Percentiles rank a stretch among this genome's conserved stretches.
Evolutionary conservation across 371 early-diverging fungal species (phyloP).

Genomic region (Mucor circinelloides): DNA sequence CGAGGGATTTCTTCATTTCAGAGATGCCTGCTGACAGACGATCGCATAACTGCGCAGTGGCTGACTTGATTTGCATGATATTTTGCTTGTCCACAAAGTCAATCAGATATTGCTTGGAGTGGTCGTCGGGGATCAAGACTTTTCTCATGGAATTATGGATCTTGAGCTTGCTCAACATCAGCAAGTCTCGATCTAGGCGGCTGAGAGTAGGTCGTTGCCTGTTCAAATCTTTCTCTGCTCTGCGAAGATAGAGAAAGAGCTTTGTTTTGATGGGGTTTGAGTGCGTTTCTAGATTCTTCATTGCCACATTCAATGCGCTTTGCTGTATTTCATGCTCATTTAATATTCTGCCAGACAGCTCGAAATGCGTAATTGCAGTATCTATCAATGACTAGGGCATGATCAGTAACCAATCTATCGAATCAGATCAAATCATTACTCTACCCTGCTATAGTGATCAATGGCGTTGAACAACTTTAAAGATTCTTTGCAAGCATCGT

Average conservation of each 20-base stretch:
- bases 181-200: constrained; percentile 29
- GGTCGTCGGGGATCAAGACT: background rate
- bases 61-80: constrained; percentile 11
- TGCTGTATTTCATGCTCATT: constrained; percentile 57
- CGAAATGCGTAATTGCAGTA: constrained; percentile 42
- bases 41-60: constrained; percentile 25
- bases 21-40: background rate
- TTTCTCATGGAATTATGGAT: constrained; percentile 31
- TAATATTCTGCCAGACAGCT: constrained; percentile 46
- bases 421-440: background rate
- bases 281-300: constrained; percentile 61
- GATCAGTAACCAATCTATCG: constrained; percentile 7
- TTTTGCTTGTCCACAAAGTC: constrained; percentile 33
- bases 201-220: constrained; percentile 23
- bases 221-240: constrained; percentile 29
- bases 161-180: constrained; percentile 24
- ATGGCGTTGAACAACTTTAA: constrained; percentile 28
- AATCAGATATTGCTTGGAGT: constrained; percentile 9
- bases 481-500: constrained; percentile 24
- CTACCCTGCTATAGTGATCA: constrained; percentile 42
- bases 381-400: constrained; percentile 26
- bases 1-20: background rate
- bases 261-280: constrained; percentile 22
- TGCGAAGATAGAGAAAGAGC: constrained; percentile 15
- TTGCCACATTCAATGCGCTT: constrained; percentile 62